Conservation (phyloP, 345 rosid genomes). For the Moricandia moricandioides region DNA sequence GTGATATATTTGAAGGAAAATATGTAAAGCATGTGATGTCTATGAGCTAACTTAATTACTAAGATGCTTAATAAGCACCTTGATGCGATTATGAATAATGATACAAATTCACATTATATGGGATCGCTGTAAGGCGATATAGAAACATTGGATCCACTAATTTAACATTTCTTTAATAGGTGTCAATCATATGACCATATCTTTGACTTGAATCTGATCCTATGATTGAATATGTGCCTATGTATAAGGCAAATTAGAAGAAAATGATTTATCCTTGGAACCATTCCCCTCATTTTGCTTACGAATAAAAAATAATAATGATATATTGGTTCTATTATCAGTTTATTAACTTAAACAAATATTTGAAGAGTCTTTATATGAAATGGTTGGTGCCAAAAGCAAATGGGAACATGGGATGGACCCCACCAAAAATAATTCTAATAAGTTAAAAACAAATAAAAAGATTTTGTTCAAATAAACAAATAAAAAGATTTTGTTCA, state of each 20-base stretch:
- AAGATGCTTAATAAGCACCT: conserved; percentile 18
- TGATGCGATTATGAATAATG: conserved; percentile 13
- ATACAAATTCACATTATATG: not conserved
- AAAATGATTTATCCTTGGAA: conserved; percentile 29
- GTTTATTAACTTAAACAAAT: not conserved
- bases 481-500: conserved; percentile 39
- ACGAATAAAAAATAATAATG: not conserved
- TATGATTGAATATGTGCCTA: conserved; percentile 38
- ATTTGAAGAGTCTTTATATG: conserved; percentile 40
- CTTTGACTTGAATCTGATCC: conserved; percentile 43
- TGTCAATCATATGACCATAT: conserved; percentile 51
- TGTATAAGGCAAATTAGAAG: conserved; percentile 6
- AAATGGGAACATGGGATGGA: conserved; percentile 55
- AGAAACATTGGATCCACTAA: conserved; percentile 42
- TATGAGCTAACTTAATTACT: conserved; percentile 24
- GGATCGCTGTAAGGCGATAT: not conserved
- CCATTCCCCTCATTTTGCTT: conserved; percentile 12
- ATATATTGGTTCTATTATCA: conserved; percentile 12
- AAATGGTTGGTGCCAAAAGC: conserved; percentile 44
- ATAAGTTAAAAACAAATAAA: not conserved
- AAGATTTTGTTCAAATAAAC: not conserved
- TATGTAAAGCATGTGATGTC: conserved; percentile 34
- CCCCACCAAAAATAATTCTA: conserved; percentile 22
- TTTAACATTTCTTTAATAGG: conserved; percentile 28
- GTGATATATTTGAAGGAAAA: conserved; percentile 11